Percentiles rank a stretch among this genome's conserved stretches.
These are phyloP conservation scores for Globisporangium cederbergense DNA, from an alignment of 352 stramenopile genomes.

Conservation along the genomic window DNA sequence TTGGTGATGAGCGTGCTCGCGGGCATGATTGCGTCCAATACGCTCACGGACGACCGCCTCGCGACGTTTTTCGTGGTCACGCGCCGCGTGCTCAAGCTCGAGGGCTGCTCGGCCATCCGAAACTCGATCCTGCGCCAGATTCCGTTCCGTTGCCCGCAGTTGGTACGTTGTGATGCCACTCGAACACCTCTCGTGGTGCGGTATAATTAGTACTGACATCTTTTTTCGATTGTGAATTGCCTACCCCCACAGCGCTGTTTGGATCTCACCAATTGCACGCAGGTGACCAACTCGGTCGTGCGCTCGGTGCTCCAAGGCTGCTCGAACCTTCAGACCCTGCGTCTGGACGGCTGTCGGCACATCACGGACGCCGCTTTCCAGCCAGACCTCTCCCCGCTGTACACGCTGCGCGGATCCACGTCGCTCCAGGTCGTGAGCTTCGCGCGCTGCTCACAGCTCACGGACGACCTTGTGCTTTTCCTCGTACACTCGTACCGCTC, in stretches of 20 bases:
- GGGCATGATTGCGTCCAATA: constrained; percentile 68
- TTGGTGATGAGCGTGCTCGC: constrained; percentile 71
- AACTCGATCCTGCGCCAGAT: constrained; percentile 88
- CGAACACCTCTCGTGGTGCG: not conserved
- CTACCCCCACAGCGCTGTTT: constrained; percentile 52
- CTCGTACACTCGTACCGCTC: constrained; percentile 75
- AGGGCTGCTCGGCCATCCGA: constrained; percentile 71
- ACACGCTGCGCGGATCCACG: constrained; percentile 62
- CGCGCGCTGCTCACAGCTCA: constrained; percentile 81
- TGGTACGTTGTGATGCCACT: constrained; percentile 37
- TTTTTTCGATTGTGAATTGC: not conserved
- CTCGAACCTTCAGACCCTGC: constrained; percentile 66
- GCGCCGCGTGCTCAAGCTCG: constrained; percentile 66
- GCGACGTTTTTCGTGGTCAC: constrained; percentile 79
- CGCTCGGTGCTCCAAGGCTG: constrained; percentile 78
- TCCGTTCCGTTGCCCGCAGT: constrained; percentile 72
- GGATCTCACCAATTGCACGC: constrained; percentile 80
- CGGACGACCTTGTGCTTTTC: constrained; percentile 68
- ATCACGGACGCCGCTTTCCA: constrained; percentile 88
- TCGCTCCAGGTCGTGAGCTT: constrained; percentile 79
- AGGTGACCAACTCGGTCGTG: constrained; percentile 86
- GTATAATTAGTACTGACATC: not conserved
- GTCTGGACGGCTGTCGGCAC: constrained; percentile 82
- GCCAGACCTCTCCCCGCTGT: constrained; percentile 71
- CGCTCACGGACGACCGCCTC: constrained; percentile 80